Conservation (phyloP, 1,284 basidiomycete genomes). For the Boletus sp. region DNA sequence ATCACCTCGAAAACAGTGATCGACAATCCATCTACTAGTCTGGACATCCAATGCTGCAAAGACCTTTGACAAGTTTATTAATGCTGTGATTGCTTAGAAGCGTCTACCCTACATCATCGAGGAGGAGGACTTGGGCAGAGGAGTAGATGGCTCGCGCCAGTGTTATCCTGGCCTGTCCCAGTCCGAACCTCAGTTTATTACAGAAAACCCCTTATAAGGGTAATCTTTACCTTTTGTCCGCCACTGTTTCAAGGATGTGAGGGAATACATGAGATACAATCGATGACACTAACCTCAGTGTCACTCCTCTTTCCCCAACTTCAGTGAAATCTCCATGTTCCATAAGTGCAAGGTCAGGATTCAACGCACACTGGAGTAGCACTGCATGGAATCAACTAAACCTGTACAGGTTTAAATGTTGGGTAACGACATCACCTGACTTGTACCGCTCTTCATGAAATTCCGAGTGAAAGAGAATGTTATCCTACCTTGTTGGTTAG, state of each 20-base stretch:
- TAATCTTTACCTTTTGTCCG: slow-evolving; percentile 17
- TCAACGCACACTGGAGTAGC: slow-evolving; percentile 58
- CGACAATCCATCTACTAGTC: slow-evolving; percentile 77
- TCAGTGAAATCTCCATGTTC: slow-evolving; percentile 56
- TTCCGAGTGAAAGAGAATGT: slow-evolving; percentile 17
- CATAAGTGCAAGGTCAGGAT: slow-evolving; percentile 59
- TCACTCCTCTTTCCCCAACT: slow-evolving; percentile 38
- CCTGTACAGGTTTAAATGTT: background rate
- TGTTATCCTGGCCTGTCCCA: slow-evolving; percentile 42
- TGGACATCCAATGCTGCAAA: slow-evolving; percentile 45
- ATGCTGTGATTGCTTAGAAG: background rate
- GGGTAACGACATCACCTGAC: slow-evolving; percentile 4
- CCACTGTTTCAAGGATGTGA: slow-evolving; percentile 3
- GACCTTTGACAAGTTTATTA: slow-evolving; percentile 34
- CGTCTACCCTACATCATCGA: slow-evolving; percentile 40
- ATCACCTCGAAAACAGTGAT: slow-evolving; percentile 73
- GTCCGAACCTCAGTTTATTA: background rate
- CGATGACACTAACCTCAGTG: slow-evolving; percentile 25
- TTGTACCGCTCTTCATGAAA: slow-evolving; percentile 16
- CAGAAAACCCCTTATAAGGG: too few relatives aligned
- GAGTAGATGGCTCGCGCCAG: slow-evolving; percentile 48
- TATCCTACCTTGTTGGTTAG: slow-evolving; percentile 8
- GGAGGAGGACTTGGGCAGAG: slow-evolving; percentile 42
- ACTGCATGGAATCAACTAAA: slow-evolving; percentile 39
- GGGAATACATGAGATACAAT: background rate